Percentiles rank a stretch among this genome's conserved stretches.
phyloP scores from a whole-genome alignment of 495 filamentous ascomycete genomes.

The Penicillium waksmanii region DNA sequence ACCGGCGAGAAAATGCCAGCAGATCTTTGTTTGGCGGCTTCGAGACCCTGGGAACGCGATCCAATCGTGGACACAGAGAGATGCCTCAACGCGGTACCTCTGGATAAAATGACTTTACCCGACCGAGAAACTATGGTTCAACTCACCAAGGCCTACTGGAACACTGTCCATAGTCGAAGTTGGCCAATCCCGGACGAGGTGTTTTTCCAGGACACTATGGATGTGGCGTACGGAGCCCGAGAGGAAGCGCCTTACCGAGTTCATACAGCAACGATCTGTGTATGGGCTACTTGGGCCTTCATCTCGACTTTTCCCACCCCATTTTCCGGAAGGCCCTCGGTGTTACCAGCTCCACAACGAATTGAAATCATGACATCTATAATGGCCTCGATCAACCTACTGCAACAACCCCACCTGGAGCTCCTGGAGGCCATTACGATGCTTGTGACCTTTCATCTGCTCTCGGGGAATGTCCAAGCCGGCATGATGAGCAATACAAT shows the following conservation, averaged over 20 bases:
- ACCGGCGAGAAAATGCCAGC: conserved; percentile 3
- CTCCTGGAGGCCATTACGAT: conserved; percentile 8
- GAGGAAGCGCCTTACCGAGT: not conserved
- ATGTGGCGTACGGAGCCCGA: conserved; percentile 4
- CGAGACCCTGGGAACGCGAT: conserved; percentile 8
- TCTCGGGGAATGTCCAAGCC: conserved; percentile 5
- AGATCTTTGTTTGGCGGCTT: not conserved
- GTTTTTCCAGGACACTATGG: conserved; percentile 4
- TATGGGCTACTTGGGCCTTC: conserved; percentile 13
- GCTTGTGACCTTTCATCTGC: conserved; percentile 8
- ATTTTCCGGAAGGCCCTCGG: not conserved
- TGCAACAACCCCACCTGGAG: conserved; percentile 6
- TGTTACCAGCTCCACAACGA: not conserved
- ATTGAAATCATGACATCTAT: conserved; percentile 8
- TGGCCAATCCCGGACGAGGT: conserved; percentile 2
- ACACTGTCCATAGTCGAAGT: conserved; percentile 1
- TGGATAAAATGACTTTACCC: conserved; percentile 1
- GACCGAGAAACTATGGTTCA: not conserved
- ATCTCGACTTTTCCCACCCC: conserved; percentile 6
- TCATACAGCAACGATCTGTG: conserved; percentile 11
- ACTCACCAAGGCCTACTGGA: conserved; percentile 1
- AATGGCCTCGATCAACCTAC: conserved; percentile 10
- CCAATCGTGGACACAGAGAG: not conserved
- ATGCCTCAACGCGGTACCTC: not conserved
- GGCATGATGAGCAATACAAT: conserved; percentile 7